Evolutionary conservation across 2,329 filamentous ascomycete species (phyloP).

Genomic region (Fusarium sacchari): DNA sequence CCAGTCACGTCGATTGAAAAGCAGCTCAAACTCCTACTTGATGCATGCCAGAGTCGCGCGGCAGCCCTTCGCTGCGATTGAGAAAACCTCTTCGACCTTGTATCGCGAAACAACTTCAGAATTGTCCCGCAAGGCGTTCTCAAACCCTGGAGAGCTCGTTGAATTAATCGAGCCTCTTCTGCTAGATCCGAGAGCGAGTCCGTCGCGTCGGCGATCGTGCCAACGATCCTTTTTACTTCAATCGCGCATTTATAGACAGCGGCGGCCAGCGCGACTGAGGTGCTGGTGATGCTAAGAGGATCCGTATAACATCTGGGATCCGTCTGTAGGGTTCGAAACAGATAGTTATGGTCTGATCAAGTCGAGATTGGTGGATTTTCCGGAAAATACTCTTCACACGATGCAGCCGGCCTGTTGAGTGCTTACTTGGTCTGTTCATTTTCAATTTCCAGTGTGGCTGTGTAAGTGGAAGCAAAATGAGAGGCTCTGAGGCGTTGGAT

Average conservation of each 20-base stretch:
- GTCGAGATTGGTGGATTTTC: accelerated
- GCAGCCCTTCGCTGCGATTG: background rate
- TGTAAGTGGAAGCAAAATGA: background rate
- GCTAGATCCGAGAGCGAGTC: background rate
- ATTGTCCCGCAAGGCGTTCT: accelerated
- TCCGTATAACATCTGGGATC: background rate
- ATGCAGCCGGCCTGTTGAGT: background rate
- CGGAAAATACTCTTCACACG: accelerated
- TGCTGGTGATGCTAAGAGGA: background rate
- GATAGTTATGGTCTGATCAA: accelerated
- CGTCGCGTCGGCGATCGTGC: accelerated
- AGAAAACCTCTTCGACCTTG: background rate
- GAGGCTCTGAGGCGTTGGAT: accelerated
- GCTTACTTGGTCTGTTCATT: accelerated
- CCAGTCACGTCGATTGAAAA: accelerated
- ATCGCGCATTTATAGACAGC: background rate
- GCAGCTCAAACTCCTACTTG: background rate
- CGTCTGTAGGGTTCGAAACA: accelerated
- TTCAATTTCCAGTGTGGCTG: background rate
- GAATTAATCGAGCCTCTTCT: background rate
- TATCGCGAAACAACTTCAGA: background rate
- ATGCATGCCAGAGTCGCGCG: background rate
- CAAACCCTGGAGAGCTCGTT: accelerated
- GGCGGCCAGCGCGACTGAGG: background rate
- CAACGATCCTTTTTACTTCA: background rate